These are phyloP conservation scores for Dendrobium officinale DNA, from an alignment of 106 monocot species.

Conservation along the genomic window DNA sequence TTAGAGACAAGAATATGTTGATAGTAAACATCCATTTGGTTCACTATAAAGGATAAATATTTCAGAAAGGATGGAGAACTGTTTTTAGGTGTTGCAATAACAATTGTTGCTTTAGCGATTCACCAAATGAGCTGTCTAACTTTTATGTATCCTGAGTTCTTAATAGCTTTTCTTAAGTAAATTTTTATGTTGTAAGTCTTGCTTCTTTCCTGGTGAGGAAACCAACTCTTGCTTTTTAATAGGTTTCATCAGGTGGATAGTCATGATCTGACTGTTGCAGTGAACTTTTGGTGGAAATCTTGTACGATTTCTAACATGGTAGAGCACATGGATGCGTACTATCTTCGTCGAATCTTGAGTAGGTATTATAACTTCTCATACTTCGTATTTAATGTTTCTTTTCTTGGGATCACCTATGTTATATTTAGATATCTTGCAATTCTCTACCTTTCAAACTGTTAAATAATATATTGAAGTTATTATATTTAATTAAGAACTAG, in stretches of 20 bases:
- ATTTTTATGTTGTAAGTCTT: neutral
- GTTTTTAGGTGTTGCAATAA: neutral
- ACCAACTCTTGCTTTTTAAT: slow-evolving; percentile 2
- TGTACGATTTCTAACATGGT: slow-evolving; percentile 64
- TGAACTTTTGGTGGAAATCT: slow-evolving; percentile 98
- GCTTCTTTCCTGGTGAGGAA: neutral
- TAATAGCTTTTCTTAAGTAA: neutral
- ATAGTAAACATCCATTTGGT: neutral
- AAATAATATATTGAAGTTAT: slow-evolving; percentile 1
- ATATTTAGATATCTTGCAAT: neutral
- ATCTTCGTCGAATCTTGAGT: slow-evolving; percentile 69
- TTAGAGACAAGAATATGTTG: neutral
- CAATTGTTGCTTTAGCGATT: neutral
- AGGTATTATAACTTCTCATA: slow-evolving; percentile 51
- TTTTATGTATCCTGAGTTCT: neutral
- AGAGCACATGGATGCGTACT: slow-evolving; percentile 97
- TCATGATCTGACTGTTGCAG: slow-evolving; percentile 82
- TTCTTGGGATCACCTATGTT: neutral
- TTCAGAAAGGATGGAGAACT: neutral
- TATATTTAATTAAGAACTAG: neutral
- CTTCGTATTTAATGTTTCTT: neutral
- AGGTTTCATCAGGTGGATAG: slow-evolving; percentile 99
- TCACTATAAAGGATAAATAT: neutral
- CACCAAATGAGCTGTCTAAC: neutral
- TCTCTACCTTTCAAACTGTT: neutral